Conservation (phyloP, 306 rosid species). For the Cucurbita argyrosperma region DNA sequence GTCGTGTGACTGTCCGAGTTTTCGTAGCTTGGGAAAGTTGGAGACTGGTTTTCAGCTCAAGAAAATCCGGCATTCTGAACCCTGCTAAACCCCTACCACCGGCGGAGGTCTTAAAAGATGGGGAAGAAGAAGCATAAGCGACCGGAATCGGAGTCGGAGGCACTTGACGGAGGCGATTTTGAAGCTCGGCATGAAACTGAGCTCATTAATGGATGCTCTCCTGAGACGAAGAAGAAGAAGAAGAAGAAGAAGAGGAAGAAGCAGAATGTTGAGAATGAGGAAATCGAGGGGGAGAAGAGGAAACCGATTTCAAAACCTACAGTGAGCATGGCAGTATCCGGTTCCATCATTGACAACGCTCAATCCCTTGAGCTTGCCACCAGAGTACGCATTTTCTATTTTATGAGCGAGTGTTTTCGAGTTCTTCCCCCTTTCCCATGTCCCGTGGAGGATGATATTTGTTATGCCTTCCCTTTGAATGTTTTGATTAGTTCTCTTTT, state of each 20-base stretch:
- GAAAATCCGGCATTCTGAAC: not conserved
- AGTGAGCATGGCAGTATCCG: constrained; percentile 67
- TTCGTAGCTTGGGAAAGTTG: not conserved
- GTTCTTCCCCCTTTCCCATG: not conserved
- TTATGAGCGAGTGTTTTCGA: not conserved
- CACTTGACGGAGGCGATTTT: not conserved
- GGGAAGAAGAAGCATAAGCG: constrained; percentile 59
- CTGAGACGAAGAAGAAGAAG: constrained; percentile 12
- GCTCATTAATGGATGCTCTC: constrained; percentile 16
- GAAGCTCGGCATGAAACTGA: constrained; percentile 7
- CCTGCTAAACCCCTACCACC: not conserved
- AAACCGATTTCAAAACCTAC: constrained; percentile 32
- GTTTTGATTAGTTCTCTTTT: not conserved
- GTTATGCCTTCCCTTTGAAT: no score
- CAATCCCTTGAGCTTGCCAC: constrained; percentile 85
- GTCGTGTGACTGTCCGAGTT: not conserved
- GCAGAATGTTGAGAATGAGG: constrained; percentile 13
- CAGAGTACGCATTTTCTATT: constrained; percentile 27
- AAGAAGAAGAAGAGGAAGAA: constrained; percentile 30
- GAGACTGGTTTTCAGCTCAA: not conserved
- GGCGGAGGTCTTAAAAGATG: constrained; percentile 19
- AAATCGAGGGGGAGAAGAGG: constrained; percentile 1
- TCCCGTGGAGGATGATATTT: not conserved
- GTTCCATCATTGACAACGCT: constrained; percentile 80
- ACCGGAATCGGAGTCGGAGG: constrained; percentile 14